These are phyloP conservation scores for Ustulina deusta DNA, from an alignment of 2,329 filamentous ascomycete species.

Conservation along the genomic window DNA sequence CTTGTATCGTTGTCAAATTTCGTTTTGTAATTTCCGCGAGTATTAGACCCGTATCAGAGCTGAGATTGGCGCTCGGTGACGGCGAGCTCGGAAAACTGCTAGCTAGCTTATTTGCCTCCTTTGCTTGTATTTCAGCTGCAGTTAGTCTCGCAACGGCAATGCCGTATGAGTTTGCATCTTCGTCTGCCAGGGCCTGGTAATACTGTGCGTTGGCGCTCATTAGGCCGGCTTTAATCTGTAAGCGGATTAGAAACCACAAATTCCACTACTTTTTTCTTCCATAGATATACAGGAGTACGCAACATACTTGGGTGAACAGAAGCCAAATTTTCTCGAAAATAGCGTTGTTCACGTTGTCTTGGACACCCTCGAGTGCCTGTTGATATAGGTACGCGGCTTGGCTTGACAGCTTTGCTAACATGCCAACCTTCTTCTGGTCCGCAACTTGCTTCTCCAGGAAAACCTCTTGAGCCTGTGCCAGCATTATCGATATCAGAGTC, in stretches of 20 bases:
- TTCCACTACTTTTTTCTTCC: not conserved
- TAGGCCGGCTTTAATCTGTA: conserved; percentile 80
- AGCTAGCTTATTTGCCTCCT: conserved; percentile 81
- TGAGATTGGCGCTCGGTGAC: conserved; percentile 84
- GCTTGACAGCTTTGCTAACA: conserved; percentile 92
- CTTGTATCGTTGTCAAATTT: conserved; percentile 82
- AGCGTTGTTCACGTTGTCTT: conserved; percentile 90
- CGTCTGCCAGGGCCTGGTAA: conserved; percentile 91
- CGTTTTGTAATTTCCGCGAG: conserved; percentile 86
- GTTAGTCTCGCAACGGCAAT: conserved; percentile 85
- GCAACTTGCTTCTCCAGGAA: conserved; percentile 96
- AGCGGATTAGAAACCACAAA: conserved; percentile 38
- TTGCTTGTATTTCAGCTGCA: conserved; percentile 80
- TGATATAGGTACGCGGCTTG: conserved; percentile 90
- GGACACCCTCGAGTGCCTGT: conserved; percentile 88
- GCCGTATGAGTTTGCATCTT: conserved; percentile 88
- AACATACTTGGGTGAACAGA: conserved; percentile 77
- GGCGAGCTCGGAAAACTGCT: conserved; percentile 84
- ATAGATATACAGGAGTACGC: not conserved
- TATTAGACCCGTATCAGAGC: conserved; percentile 78
- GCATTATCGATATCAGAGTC: conserved; percentile 89
- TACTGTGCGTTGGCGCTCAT: conserved; percentile 90
- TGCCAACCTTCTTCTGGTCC: conserved; percentile 90
- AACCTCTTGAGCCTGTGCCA: conserved; percentile 96
- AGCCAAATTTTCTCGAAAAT: conserved; percentile 97